Percentiles rank a stretch among this genome's conserved stretches.
phyloP scores from a whole-genome alignment of 75 land plant species.

The Sequoiadendron giganteum region DNA sequence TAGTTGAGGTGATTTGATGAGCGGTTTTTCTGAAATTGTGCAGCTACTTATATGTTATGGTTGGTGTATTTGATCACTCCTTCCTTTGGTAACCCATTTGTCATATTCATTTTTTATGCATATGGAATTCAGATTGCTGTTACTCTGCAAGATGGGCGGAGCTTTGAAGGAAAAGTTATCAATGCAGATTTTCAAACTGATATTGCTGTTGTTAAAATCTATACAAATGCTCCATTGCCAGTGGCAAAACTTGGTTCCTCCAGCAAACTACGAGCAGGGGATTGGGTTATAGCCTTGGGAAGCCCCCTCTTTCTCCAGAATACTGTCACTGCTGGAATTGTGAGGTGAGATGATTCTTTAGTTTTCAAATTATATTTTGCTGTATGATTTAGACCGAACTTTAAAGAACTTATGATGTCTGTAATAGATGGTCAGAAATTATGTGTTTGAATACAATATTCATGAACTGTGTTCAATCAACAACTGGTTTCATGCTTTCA shows the following conservation, averaged over 20 bases:
- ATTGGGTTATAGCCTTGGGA: slow-evolving; percentile 91
- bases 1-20: neutral
- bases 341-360: slow-evolving; percentile 49
- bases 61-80: neutral
- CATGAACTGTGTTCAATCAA: neutral
- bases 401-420: neutral
- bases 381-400: neutral
- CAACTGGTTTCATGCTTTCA: neutral
- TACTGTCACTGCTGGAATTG: slow-evolving; percentile 90
- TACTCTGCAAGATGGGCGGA: slow-evolving; percentile 94
- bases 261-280: slow-evolving; percentile 82
- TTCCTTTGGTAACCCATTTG: slow-evolving; percentile 2
- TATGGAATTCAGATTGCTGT: slow-evolving; percentile 64
- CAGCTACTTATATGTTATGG: neutral
- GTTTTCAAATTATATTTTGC: neutral
- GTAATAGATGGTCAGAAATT: neutral
- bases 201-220: slow-evolving; percentile 83
- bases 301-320: slow-evolving; percentile 94
- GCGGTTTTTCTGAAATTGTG: neutral
- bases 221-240: slow-evolving; percentile 78
- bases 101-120: neutral
- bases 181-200: slow-evolving; percentile 82
- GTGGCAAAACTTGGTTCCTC: slow-evolving; percentile 86
- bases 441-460: neutral
- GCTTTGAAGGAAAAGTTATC: slow-evolving; percentile 75